Evolutionary conservation across 1,284 basidiomycete genomes (phyloP).

Genomic region (Hypsizygus ulmarius): DNA sequence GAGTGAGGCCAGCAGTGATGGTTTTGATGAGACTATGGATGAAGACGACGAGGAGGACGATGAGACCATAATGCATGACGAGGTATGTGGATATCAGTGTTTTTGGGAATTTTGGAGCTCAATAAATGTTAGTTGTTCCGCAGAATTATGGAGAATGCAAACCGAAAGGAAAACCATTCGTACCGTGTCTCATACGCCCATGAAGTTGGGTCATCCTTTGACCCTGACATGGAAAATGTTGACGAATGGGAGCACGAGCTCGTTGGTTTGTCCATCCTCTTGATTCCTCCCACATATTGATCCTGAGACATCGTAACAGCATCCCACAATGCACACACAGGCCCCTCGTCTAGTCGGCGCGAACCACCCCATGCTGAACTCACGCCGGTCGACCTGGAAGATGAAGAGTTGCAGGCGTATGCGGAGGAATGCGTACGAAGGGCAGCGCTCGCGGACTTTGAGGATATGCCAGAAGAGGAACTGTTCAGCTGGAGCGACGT

Average conservation of each 20-base stretch:
- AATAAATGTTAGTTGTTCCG: conserved; percentile 50
- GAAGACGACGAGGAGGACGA: conserved; percentile 54
- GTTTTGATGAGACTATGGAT: conserved; percentile 46
- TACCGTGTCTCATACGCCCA: conserved; percentile 59
- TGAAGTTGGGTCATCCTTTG: conserved; percentile 74
- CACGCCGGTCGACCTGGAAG: conserved; percentile 46
- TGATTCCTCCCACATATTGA: too few relatives aligned
- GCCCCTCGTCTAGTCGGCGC: too few relatives aligned
- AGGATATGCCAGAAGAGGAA: conserved; percentile 42
- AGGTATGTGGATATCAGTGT: conserved; percentile 38
- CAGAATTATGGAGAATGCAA: conserved; percentile 55
- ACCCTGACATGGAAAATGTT: conserved; percentile 65
- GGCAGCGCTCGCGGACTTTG: conserved; percentile 48
- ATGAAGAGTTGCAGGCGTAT: conserved; percentile 58
- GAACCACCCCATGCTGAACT: conserved; percentile 10
- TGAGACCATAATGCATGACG: conserved; percentile 57
- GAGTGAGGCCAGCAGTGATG: conserved; percentile 46
- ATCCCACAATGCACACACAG: background rate
- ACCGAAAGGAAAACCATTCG: conserved; percentile 44
- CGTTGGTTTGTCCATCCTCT: conserved; percentile 28
- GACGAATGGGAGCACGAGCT: conserved; percentile 57
- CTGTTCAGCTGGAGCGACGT: conserved; percentile 33
- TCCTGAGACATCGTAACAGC: background rate
- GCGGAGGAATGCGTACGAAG: conserved; percentile 48
- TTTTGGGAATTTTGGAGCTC: conserved; percentile 4